Conservation (phyloP, 352 stramenopile species). For the Pythium angustatum region DNA sequence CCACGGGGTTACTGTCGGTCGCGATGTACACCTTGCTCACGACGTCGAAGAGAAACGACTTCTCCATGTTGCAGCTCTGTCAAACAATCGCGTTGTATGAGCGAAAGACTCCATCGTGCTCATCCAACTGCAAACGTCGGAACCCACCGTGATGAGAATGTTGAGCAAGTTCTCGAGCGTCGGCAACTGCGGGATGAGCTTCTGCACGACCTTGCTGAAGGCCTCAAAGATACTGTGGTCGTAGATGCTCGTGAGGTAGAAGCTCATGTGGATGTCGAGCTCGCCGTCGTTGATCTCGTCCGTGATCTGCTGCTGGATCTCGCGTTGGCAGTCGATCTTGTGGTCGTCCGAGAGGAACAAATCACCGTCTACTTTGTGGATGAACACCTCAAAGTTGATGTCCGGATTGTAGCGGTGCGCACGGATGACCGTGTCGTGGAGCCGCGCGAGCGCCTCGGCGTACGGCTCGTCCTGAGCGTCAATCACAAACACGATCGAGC, state of each 20-base stretch:
- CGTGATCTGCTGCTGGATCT: conserved; percentile 97
- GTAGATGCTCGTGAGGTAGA: conserved; percentile 91
- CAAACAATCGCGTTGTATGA: neutral
- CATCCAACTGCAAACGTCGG: neutral
- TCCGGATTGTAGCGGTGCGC: conserved; percentile 93
- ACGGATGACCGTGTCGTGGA: conserved; percentile 88
- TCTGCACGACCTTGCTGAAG: conserved; percentile 97
- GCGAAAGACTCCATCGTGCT: no score
- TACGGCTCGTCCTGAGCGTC: conserved; percentile 96
- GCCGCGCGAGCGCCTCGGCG: conserved; percentile 79
- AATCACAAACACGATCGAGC: conserved; percentile 97
- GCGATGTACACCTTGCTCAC: conserved; percentile 99
- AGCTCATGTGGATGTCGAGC: conserved; percentile 92
- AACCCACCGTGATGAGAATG: conserved; percentile 90
- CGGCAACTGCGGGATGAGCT: conserved; percentile 96
- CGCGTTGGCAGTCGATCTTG: conserved; percentile 97
- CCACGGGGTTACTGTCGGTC: conserved; percentile 97
- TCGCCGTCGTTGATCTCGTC: conserved; percentile 95
- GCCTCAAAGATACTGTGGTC: conserved; percentile 98
- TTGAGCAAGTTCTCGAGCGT: conserved; percentile 99
- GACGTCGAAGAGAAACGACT: conserved; percentile 98
- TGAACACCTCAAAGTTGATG: conserved; percentile 98
- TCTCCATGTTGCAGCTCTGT: conserved; percentile 98
- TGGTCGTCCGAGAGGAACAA: conserved; percentile 98
- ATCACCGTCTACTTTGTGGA: conserved; percentile 99